A percentile compares a stretch with the other conserved stretches of the same genome.
Conservation (phyloP, 805 yeast species). For the Vanderwaltozyma verrucispora region DNA sequence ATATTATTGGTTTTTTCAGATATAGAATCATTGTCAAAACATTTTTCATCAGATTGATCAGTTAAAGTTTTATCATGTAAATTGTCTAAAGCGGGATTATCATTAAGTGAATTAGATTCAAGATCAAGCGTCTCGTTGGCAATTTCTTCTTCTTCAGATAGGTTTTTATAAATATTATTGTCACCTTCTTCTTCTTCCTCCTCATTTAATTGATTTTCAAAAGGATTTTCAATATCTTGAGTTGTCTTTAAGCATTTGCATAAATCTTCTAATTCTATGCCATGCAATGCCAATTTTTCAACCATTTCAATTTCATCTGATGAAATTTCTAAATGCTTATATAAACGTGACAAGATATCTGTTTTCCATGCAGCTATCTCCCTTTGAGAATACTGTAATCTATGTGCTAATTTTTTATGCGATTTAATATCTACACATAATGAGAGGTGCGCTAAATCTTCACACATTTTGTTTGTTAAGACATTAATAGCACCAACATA, state of each 20-base stretch:
- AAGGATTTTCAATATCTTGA: constrained; percentile 43
- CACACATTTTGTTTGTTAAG: constrained; percentile 69
- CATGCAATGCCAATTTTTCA: constrained; percentile 74
- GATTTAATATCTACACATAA: constrained; percentile 40
- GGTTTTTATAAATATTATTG: constrained; percentile 6
- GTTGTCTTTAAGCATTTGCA: constrained; percentile 47
- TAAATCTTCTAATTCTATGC: constrained; percentile 65
- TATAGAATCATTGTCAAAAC: neutral
- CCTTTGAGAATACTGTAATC: constrained; percentile 58
- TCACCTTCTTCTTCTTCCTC: constrained; percentile 5
- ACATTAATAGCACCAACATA: constrained; percentile 79
- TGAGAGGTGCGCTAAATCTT: constrained; percentile 54
- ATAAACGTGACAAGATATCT: constrained; percentile 57
- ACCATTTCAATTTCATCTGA: constrained; percentile 82
- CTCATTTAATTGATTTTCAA: constrained; percentile 11
- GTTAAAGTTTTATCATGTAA: constrained; percentile 2
- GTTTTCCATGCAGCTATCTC: constrained; percentile 80
- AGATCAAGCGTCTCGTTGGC: too few species aligned
- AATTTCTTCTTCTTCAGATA: neutral
- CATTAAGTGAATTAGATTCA: too few species aligned
- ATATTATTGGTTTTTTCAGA: neutral
- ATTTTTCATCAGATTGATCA: constrained; percentile 3
- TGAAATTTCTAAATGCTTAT: constrained; percentile 67
- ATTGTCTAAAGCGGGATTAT: too few species aligned
- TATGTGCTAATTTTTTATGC: constrained; percentile 40